Evolutionary conservation across 306 rosid species (phyloP).

Genomic region (Sphenostylis stenocarpa): DNA sequence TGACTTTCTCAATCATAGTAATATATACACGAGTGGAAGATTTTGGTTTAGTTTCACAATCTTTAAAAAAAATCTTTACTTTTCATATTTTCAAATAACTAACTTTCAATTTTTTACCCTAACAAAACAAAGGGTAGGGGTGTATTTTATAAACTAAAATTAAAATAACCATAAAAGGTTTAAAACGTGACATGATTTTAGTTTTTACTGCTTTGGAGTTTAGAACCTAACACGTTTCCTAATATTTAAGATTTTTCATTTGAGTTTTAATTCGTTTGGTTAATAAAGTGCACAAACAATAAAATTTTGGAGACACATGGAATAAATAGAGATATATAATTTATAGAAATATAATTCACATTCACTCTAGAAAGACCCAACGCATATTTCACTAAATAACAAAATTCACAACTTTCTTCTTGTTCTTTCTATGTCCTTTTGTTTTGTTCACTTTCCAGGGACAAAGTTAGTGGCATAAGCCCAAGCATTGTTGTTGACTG

Average conservation of each 20-base stretch:
- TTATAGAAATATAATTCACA: neutral
- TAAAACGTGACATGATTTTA: neutral
- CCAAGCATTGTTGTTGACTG: constrained; percentile 33
- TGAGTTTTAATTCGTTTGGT: neutral
- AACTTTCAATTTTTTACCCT: no score
- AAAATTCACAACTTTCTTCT: neutral
- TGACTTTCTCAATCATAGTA: no score
- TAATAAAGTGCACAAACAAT: neutral
- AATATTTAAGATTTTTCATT: neutral
- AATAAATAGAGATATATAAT: neutral
- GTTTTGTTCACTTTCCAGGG: constrained; percentile 30
- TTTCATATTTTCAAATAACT: no score
- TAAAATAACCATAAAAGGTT: neutral
- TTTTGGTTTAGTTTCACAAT: no score
- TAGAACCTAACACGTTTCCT: neutral
- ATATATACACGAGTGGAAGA: no score
- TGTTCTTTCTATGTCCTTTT: neutral
- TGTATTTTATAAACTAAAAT: neutral
- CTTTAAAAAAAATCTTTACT: no score
- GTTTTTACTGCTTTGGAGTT: neutral
- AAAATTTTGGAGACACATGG: neutral
- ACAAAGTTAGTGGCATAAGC: constrained; percentile 35
- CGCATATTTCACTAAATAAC: neutral
- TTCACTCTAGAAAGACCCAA: neutral
- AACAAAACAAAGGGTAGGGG: no score